These are phyloP conservation scores for Arxiozyma bovina DNA, from an alignment of 1,139 yeast genomes.

Conservation along the genomic window DNA sequence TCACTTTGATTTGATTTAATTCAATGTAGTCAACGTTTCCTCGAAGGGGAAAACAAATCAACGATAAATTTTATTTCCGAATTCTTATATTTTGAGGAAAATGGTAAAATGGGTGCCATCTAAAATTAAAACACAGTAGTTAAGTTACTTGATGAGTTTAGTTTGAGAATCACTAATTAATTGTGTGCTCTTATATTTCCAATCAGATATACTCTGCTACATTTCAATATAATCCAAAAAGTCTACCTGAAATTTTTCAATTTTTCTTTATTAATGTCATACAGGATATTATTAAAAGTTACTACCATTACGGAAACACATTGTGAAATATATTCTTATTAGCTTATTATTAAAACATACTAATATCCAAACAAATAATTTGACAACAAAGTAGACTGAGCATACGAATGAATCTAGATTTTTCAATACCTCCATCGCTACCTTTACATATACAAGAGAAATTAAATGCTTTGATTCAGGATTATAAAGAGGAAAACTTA, in stretches of 20 bases:
- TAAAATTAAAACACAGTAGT: neutral
- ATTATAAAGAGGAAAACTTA: constrained; percentile 54
- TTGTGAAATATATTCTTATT: too few species aligned
- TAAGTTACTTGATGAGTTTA: neutral
- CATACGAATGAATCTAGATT: constrained; percentile 16
- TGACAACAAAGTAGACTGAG: neutral
- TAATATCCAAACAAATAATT: too few species aligned
- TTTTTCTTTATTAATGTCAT: neutral
- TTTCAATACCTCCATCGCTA: constrained; percentile 25
- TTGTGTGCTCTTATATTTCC: neutral
- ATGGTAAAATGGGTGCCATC: neutral
- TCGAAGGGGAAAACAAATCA: neutral
- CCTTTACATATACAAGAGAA: constrained; percentile 24
- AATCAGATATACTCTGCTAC: too few species aligned
- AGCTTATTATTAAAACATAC: too few species aligned
- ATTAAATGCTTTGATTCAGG: constrained; percentile 40
- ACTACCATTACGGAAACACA: neutral
- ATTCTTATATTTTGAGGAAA: neutral
- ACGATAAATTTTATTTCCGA: neutral
- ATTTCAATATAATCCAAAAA: too few species aligned
- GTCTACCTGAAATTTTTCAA: neutral
- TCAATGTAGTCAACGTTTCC: neutral
- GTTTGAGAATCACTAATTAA: too few species aligned
- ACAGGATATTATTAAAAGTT: neutral
- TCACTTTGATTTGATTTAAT: too few species aligned